Evolutionary conservation across 106 monocot species (phyloP), one percentile per base, ranked within the genome.

Genomic region (Dendrobium huoshanense): DNA sequence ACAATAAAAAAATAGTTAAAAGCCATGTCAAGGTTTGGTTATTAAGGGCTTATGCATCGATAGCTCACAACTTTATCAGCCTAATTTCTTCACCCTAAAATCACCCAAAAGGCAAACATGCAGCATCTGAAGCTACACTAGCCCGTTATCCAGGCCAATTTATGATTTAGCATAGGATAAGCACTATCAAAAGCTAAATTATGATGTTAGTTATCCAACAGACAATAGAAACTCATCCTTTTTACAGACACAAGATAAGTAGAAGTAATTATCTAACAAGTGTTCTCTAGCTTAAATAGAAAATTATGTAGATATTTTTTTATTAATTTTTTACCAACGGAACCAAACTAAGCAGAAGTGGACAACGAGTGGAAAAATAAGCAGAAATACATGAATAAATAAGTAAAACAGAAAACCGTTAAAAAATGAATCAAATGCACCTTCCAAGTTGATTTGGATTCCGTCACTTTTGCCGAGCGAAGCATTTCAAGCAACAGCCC

Each of bases 371-470:
- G 19, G 4, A 79, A 24, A 43, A 41, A 42, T 15, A 56, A 41
- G 0, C 43, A 55, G 10, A 51, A 51, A 37, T 33, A 22, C 49
- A 37, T 29, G 37, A 78, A 25, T 37, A 13, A 11, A 78, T 29
- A 56, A 78, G 7, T 17, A 78, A 78, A 58, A 78, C 18, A 15
- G 18, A 78, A 29, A 27, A 76, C 51, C 16, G 7, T 3, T 51
- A 76, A 76, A 16, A 5, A 68, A 29, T 67, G 48, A 22, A 67
- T 19, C 22, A 80, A 80, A 68, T 9, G 6, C 75, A 84, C 87
- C 87, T 87, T 87, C 87, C 87, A 87, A 19, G 81, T 58, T 75
- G 78, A 43, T 84, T 87, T 81, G n/a, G 87, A 87, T 68, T 84
- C 84, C 51, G 79, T 84, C 27, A 75, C 73, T 79, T 79, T 87